These are phyloP conservation scores for Penicillium sp. DNA, from an alignment of 2,329 filamentous ascomycete species.

Conservation along the genomic window DNA sequence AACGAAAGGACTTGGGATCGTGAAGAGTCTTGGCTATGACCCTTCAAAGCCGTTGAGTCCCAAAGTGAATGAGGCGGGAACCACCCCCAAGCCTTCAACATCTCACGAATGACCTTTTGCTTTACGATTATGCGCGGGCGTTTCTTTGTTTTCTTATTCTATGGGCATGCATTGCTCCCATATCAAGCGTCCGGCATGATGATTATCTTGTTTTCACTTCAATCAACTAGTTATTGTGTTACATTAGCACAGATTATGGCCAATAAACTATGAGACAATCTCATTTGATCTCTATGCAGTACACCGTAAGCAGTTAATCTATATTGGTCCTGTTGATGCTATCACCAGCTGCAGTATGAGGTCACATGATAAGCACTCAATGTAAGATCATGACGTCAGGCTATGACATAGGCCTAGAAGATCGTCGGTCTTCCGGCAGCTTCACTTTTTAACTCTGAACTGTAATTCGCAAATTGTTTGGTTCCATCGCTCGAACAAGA, in stretches of 20 bases:
- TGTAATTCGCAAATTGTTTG: slow-evolving; percentile 8
- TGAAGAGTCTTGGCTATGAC: slow-evolving; percentile 88
- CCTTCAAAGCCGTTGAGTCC: slow-evolving; percentile 51
- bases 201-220: background rate
- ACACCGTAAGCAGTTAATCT: background rate
- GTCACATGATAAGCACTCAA: background rate
- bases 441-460: background rate
- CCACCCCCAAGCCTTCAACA: background rate
- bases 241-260: background rate
- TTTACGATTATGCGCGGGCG: background rate
- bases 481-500: no score
- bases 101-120: background rate
- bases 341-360: background rate
- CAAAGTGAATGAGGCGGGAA: slow-evolving; percentile 28
- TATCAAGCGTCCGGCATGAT: background rate
- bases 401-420: slow-evolving; percentile 10
- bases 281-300: background rate
- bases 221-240: no score
- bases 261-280: background rate
- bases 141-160: background rate
- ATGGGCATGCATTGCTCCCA: background rate
- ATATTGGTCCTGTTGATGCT: background rate
- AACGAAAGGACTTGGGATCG: slow-evolving; percentile 92
- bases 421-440: background rate
- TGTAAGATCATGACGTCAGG: slow-evolving; percentile 10